Conservation (phyloP, 805 yeast genomes). For the Candida taoyuanica region DNA sequence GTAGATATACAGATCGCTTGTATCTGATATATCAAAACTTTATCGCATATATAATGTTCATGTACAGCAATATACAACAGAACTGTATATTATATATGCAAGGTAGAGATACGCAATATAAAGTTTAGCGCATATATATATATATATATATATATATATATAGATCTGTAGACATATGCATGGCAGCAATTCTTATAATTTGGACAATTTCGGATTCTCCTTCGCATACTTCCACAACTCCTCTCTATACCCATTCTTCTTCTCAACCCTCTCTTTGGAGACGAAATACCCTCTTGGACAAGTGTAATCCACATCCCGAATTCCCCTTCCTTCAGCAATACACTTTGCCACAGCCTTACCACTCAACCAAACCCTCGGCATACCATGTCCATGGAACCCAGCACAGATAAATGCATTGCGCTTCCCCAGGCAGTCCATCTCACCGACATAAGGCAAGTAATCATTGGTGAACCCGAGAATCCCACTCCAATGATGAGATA, state of each 20-base stretch:
- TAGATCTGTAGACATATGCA: no score
- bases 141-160: no score
- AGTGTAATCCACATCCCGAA: constrained; percentile 16
- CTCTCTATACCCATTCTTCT: constrained; percentile 12
- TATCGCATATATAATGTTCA: no score
- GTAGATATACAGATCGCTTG: no score
- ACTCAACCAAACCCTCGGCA: constrained; percentile 41
- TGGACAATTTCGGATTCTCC: constrained; percentile 3
- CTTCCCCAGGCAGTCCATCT: constrained; percentile 26
- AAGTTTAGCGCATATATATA: no score
- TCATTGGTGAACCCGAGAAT: constrained; percentile 44
- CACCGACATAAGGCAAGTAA: constrained; percentile 40
- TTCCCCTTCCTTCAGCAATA: constrained; percentile 10
- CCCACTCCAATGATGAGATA: constrained; percentile 39
- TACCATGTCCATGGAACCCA: constrained; percentile 49
- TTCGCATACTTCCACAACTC: constrained; percentile 7
- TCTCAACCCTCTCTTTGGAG: constrained; percentile 18
- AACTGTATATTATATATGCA: no score
- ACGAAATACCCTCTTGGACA: constrained; percentile 18
- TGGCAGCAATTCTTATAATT: neutral
- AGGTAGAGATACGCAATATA: no score
- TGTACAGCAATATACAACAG: no score
- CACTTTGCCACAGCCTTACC: constrained; percentile 37
- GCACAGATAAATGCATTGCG: constrained; percentile 36
- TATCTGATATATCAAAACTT: no score